phyloP scores from a whole-genome alignment of 331 rosid species.

The Rhamnella rubrinervis region DNA sequence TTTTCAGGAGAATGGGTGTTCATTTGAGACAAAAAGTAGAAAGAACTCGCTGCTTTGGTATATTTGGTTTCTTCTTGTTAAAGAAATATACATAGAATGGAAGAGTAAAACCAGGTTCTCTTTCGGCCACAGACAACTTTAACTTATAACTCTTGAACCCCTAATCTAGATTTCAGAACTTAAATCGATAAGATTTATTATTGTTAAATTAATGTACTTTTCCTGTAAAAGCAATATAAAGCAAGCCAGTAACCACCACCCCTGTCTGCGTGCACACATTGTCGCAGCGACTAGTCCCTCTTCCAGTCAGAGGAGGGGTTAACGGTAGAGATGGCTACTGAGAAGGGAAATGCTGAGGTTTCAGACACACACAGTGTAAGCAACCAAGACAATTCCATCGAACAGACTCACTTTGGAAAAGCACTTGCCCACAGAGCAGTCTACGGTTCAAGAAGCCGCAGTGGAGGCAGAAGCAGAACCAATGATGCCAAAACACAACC shows the following conservation, averaged over 20 bases:
- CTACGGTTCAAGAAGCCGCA: neutral
- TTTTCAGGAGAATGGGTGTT: neutral
- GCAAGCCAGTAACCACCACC: neutral
- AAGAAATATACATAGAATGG: conserved; percentile 25
- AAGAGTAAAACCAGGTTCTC: conserved; percentile 5
- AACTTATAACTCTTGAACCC: no score
- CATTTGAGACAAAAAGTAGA: neutral
- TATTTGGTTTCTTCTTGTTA: conserved; percentile 37
- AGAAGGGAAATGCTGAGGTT: conserved; percentile 34
- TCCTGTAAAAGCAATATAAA: conserved; percentile 1
- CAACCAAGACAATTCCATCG: conserved; percentile 31
- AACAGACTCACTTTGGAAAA: conserved; percentile 35
- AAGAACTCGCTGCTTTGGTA: conserved; percentile 5
- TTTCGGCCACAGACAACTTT: neutral
- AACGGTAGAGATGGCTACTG: conserved; percentile 43
- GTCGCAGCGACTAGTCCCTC: no score
- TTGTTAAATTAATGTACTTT: no score
- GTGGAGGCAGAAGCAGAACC: conserved; percentile 33
- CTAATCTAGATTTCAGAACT: neutral
- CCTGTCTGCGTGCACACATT: neutral
- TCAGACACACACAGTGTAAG: conserved; percentile 19
- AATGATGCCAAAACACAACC: conserved; percentile 43
- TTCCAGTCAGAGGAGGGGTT: neutral
- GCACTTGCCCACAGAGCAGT: conserved; percentile 57
- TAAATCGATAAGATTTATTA: neutral